These are phyloP conservation scores for Aspergillus asperescens DNA, from an alignment of 495 filamentous ascomycete genomes.

Conservation along the genomic window DNA sequence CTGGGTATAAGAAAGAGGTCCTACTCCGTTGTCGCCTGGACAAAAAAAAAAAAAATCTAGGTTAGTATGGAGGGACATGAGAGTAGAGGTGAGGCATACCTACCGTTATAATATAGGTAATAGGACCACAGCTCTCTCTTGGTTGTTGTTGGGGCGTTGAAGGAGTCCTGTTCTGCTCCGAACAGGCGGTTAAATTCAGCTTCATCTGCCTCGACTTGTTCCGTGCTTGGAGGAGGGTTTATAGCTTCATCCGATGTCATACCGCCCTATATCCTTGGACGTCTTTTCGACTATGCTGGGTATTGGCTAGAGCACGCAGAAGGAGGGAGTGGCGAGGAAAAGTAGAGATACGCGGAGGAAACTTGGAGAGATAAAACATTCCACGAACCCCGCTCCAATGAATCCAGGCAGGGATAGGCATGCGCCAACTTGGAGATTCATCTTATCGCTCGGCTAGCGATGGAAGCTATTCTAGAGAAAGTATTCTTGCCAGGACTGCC, in stretches of 20 bases:
- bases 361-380: background rate
- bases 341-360: background rate
- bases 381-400: background rate
- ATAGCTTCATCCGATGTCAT: background rate
- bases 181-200: conserved; percentile 38
- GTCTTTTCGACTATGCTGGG: background rate
- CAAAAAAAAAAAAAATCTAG: background rate
- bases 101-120: conserved; percentile 46
- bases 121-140: conserved; percentile 47
- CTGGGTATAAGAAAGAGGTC: conserved; percentile 43
- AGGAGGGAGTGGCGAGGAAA: background rate
- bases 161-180: conserved; percentile 33
- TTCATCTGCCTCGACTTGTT: background rate
- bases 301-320: background rate
- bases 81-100: no score
- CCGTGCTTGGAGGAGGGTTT: background rate
- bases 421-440: background rate
- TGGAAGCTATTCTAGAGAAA: background rate
- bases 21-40: conserved; percentile 45
- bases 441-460: background rate
- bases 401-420: background rate
- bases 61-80: background rate
- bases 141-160: conserved; percentile 43
- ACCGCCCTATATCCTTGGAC: background rate
- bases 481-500: no score